Conservation (phyloP, 2,329 filamentous ascomycete genomes). For the Neurospora crassa region DNA sequence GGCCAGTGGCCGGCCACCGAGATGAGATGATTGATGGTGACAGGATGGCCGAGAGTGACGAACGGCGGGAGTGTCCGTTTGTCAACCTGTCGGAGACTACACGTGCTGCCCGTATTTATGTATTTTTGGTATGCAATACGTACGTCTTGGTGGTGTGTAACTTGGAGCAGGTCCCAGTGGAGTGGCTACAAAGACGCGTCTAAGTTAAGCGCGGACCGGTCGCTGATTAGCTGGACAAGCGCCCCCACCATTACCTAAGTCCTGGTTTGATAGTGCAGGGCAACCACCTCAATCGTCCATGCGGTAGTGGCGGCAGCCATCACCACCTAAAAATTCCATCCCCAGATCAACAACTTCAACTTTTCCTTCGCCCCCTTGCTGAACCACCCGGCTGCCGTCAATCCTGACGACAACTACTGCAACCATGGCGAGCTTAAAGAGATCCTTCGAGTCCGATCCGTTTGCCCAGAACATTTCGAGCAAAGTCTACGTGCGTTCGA, state of each 20-base stretch:
- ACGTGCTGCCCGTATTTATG: background rate
- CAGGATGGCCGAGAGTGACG: background rate
- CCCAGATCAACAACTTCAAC: background rate
- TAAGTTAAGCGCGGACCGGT: background rate
- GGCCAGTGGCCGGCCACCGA: background rate
- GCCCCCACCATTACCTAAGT: constrained; percentile 1
- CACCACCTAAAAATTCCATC: background rate
- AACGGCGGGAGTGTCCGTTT: background rate
- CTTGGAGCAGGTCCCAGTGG: background rate
- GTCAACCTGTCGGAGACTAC: background rate
- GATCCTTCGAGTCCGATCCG: constrained; percentile 42
- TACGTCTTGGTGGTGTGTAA: background rate
- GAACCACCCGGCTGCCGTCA: background rate
- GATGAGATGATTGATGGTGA: constrained; percentile 3
- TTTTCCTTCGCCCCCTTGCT: background rate
- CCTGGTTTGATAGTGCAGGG: background rate
- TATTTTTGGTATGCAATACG: background rate
- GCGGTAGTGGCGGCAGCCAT: background rate
- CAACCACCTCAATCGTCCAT: background rate
- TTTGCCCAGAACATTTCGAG: constrained; percentile 71
- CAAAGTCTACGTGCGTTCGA: constrained; percentile 93
- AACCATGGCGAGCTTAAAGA: constrained; percentile 56
- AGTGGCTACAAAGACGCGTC: background rate
- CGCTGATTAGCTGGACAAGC: constrained; percentile 5
- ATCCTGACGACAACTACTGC: background rate